These are phyloP conservation scores for Carex littledalei DNA, from an alignment of 176 grass and related monocot species.

Conservation along the genomic window DNA sequence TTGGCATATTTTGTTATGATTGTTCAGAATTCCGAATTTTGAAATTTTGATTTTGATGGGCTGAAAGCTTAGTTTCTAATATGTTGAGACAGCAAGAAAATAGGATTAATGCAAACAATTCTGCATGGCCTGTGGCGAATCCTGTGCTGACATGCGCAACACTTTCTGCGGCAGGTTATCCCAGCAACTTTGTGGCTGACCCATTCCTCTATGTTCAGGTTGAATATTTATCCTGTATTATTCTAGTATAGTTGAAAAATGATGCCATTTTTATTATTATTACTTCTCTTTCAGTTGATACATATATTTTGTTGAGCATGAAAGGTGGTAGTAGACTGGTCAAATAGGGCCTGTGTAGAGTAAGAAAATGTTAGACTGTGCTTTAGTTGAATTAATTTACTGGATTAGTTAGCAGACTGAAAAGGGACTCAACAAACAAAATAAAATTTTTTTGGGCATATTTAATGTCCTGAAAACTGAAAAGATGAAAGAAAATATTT, in stretches of 20 bases:
- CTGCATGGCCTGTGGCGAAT: constrained; percentile 96
- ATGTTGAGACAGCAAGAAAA: constrained; percentile 46
- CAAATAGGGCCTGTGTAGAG: not conserved
- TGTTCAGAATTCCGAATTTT: not conserved
- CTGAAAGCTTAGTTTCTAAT: constrained; percentile 12
- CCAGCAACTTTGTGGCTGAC: constrained; percentile 93
- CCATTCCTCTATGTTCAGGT: constrained; percentile 90
- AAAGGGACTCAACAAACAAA: constrained; percentile 1
- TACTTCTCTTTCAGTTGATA: too few relatives aligned
- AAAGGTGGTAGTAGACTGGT: not conserved
- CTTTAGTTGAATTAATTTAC: not conserved
- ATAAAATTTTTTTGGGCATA: not conserved
- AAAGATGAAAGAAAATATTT: not conserved
- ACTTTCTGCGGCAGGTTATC: constrained; percentile 50
- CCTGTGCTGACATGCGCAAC: constrained; percentile 81
- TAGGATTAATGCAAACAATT: constrained; percentile 66
- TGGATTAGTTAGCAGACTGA: not conserved
- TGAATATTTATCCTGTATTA: constrained; percentile 1
- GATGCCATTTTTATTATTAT: not conserved
- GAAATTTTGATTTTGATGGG: not conserved
- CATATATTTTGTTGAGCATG: not conserved
- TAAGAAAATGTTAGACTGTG: not conserved
- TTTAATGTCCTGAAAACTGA: constrained; percentile 11
- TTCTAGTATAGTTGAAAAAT: not conserved
- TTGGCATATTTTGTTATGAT: not conserved